Evolutionary conservation across 2,329 filamentous ascomycete species (phyloP), one percentile per base, ranked within the genome.

Genomic region (Aureobasidium sp.): DNA sequence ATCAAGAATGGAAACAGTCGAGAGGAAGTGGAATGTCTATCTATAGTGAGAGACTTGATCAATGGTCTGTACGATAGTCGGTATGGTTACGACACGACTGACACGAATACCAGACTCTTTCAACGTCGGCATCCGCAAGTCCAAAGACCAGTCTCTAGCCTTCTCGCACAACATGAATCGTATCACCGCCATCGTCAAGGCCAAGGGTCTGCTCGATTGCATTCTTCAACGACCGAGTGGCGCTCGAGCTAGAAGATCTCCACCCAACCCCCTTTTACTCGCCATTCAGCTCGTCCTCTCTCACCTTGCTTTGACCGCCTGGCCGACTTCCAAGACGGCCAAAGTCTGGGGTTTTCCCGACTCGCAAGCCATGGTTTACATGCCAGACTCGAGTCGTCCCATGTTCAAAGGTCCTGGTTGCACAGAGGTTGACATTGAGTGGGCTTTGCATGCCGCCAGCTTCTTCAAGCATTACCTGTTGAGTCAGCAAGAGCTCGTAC

Each of bases 381-480:
- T 62, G 11, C 58, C 65, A 4, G 58, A 64, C 1, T 56, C 56
- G 1, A 41, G 49, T 0, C 64, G 64, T 3, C 71, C 71, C 0
- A 63, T 79, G 5, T 78, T 75, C 57, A 37, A 50, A 8, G 73
- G 72, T 14, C 56, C 56, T 27, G 62, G 65, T 21, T 64, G 67
- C 27, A 52, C 62, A 3, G 56, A 67, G 1, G 58, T 79, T 47
- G 74, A 79, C 56, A 64, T 74, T 49, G 61, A 68, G 2, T 77
- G 71, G 71, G 48, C 74, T 2, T 60, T 78, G 4, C 71, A 78
- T 56, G 65, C 71, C 34, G 60, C 75, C 38, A 77, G 78, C 56
- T 79, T 79, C 67, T 80, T 79, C 66, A 72, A 72, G 40, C 71
- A 72, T 44, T 74, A 80, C 56, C 70, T 79, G 61, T 69, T 69